Evolutionary conservation across 2,329 filamentous ascomycete species (phyloP), one percentile per base, ranked within the genome.

Genomic region (Knufia petricola): DNA sequence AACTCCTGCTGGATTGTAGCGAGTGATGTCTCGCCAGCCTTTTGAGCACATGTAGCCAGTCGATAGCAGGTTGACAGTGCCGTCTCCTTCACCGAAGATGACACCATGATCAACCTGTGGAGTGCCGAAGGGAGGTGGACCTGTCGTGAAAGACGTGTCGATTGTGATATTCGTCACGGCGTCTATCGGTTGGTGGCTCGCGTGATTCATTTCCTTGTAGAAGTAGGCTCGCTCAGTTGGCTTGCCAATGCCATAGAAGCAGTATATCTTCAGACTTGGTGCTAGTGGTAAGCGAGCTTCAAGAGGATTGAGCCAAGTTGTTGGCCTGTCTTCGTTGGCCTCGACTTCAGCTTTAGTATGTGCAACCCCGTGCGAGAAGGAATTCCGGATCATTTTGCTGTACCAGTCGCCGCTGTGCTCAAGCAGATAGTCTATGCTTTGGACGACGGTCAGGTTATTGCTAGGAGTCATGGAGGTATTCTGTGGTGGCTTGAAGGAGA

Each of bases 41-140:
- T 84, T 87, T 58, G 87, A 84, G 65, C 92, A 98, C 92, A 98
- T 96, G 64, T 96, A 98, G 1, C 90, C 92, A 1, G 81, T 80
- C 58, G 85, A 94, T 9, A 98, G 69, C n/a, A 98, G 67, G 55
- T 89, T 94, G 36, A 98, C 92, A 0, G 92, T 98, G 1, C 92
- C 92, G 59, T 98, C 92, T 3, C 92, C 92, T 65, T 96, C 92
- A 31, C 90, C 90, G 75, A 95, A 84, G 28, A 94, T 75, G n/a
- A 98, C 87, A 20, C 92, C 92, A 56, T 85, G 92, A 62, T 98
- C 89, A 3, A 77, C 66, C 4, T 47, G 48, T 12, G 49, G 34
- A 30, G 20, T 43, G 10, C 31, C 32, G 15, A 20, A 13, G 7
- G 43, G 49, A 7, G 49, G 49, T 37, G 49, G 44, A 73, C 71